Evolutionary conservation across 345 rosid species (phyloP), one percentile per base, ranked within the genome.

Genomic region (Cardamine chenopodiifolia): DNA sequence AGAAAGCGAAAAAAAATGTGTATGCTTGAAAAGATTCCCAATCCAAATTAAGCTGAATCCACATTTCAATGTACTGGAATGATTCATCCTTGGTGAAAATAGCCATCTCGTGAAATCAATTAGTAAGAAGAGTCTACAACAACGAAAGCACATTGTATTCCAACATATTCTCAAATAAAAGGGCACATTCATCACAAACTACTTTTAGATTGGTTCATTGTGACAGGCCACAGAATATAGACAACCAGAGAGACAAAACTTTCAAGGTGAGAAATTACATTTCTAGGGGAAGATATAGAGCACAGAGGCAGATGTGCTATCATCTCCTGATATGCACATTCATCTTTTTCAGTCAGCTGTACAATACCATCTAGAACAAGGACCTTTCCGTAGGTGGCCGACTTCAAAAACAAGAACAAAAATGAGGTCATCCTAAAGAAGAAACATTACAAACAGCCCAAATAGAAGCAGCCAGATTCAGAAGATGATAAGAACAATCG

Each of bases 321-420:
- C 99, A 95, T 95, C 87, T 95, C 99, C 83, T 95, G 99, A 83
- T 95, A 92, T 37, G 97, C 99, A 79, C 83, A 92, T 82, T 90
- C 98, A 83, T 95, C 98, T 78, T 87, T 95, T 86, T 95, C 97
- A 9, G 98, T 95, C 83, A 95, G 79, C 79, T 95, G 98, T 71
- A 95, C 85, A 50, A 95, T 86, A 45, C 99, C 97, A 80, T 95
- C 99, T 66, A 95, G 92, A 78, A 95, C 99, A 75, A 95, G 99
- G 79, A 95, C 99, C 76, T 87, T 95, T 37, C 99, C 99, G 59
- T 95, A 92, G 35, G 87, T 59, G 35, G 84, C 78, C 66, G 99
- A 92, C 99, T 95, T 87, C 84, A 82, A 49, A 67, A 53, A 39
- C 74, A 78, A 57, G 22, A 73, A 40, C 40, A 35, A 26, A 54